Percentiles rank a stretch among this genome's conserved stretches.
These are phyloP conservation scores for Aspergillus vadensis DNA, from an alignment of 2,329 filamentous ascomycete species.

Conservation along the genomic window DNA sequence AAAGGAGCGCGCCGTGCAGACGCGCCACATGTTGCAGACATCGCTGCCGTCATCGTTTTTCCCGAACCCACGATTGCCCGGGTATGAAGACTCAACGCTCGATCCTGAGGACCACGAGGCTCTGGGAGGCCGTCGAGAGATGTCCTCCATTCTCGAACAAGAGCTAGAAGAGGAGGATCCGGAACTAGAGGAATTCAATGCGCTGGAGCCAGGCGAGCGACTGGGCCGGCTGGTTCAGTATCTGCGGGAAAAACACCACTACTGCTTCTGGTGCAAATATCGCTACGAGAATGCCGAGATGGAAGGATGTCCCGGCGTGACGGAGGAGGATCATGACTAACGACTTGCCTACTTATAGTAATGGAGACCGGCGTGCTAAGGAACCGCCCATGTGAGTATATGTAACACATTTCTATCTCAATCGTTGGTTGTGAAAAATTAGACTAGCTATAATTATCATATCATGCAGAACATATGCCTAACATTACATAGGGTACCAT, in stretches of 20 bases:
- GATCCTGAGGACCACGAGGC: slow-evolving; percentile 73
- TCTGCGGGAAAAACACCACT: slow-evolving; percentile 70
- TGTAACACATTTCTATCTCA: not conserved
- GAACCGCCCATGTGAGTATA: not conserved
- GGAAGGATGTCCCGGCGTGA: slow-evolving; percentile 85
- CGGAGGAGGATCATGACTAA: slow-evolving; percentile 79
- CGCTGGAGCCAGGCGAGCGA: slow-evolving; percentile 65
- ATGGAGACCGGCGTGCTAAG: slow-evolving; percentile 4
- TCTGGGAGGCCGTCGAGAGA: slow-evolving; percentile 59
- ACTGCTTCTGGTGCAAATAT: slow-evolving; percentile 97
- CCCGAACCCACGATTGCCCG: slow-evolving; percentile 55
- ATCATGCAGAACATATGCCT: slow-evolving; percentile 3
- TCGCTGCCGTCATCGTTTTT: slow-evolving; percentile 40
- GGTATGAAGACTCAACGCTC: slow-evolving; percentile 68
- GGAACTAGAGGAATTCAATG: slow-evolving; percentile 79
- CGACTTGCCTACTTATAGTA: slow-evolving; percentile 7
- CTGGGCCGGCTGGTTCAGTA: slow-evolving; percentile 67
- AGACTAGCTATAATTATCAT: not conserved
- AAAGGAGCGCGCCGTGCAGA: slow-evolving; percentile 45
- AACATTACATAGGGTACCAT: not conserved
- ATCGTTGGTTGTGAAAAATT: not conserved
- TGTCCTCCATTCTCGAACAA: slow-evolving; percentile 48
- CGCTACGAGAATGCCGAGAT: slow-evolving; percentile 70
- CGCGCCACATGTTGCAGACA: slow-evolving; percentile 36
- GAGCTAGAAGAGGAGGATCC: slow-evolving; percentile 71